phyloP scores from a whole-genome alignment of 2,329 filamentous ascomycete species.

The Akanthomyces dipterigenus region DNA sequence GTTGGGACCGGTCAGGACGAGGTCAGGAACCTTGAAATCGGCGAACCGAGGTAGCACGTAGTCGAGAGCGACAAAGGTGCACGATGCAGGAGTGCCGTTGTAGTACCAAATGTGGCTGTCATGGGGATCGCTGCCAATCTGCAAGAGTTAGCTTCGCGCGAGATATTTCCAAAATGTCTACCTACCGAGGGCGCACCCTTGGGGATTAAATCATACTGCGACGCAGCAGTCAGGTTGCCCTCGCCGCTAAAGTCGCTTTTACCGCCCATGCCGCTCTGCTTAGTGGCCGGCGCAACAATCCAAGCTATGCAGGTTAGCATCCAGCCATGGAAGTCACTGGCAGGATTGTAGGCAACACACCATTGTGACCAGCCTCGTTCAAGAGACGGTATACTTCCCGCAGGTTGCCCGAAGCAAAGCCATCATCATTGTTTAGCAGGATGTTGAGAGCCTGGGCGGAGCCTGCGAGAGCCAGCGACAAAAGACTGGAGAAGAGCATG shows the following conservation, averaged over 20 bases:
- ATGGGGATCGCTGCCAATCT: conserved; percentile 40
- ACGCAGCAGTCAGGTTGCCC: conserved; percentile 21
- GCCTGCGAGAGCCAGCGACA: not conserved
- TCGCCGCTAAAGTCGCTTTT: conserved; percentile 22
- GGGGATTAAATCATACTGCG: conserved; percentile 23
- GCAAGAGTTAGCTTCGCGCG: not conserved
- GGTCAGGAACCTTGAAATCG: conserved; percentile 42
- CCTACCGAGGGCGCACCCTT: conserved; percentile 23
- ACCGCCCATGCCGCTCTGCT: conserved; percentile 25
- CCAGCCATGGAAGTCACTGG: no score
- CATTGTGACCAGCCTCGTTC: conserved; percentile 23
- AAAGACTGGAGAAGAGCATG: conserved; percentile 1
- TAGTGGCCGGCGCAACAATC: conserved; percentile 24
- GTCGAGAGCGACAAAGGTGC: conserved; percentile 49
- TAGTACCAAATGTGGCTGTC: conserved; percentile 54
- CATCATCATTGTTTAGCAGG: conserved; percentile 25
- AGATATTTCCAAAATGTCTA: not conserved
- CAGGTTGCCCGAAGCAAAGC: conserved; percentile 24
- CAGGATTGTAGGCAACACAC: conserved; percentile 7
- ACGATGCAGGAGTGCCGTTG: conserved; percentile 50
- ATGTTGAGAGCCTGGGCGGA: conserved; percentile 22
- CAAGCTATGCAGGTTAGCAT: conserved; percentile 16
- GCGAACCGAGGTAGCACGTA: conserved; percentile 45
- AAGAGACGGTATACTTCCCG: conserved; percentile 24
- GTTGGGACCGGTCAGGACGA: conserved; percentile 50